Conservation (phyloP, 129 eudicot genomes). For the Scalesia atractyloides region DNA sequence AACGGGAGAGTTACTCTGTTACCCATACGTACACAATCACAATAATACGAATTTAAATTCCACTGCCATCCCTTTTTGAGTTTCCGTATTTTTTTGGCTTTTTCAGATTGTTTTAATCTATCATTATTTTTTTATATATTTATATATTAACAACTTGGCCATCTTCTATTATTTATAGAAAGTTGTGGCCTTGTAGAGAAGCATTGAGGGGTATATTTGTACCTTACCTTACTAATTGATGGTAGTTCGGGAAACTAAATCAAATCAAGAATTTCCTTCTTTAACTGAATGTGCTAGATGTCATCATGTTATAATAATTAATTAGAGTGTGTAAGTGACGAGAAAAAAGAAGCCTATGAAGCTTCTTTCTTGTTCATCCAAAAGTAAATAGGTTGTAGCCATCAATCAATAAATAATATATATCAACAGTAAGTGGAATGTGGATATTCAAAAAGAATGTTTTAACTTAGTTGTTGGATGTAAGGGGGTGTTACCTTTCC, state of each 20-base stretch:
- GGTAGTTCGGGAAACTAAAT: constrained; percentile 29
- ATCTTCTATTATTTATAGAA: neutral
- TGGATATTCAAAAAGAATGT: too few relatives aligned
- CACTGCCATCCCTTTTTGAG: neutral
- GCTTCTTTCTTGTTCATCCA: constrained; percentile 10
- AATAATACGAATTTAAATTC: neutral
- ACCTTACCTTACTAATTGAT: constrained; percentile 11
- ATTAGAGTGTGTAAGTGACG: neutral
- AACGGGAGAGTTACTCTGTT: neutral
- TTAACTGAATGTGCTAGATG: constrained; percentile 19
- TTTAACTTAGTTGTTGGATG: too few relatives aligned
- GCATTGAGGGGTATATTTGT: constrained; percentile 8
- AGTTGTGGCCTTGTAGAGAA: neutral
- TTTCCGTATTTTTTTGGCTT: neutral
- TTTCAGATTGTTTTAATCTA: neutral
- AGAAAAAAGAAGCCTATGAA: constrained; percentile 3
- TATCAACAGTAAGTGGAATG: too few relatives aligned
- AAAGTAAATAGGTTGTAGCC: constrained; percentile 9
- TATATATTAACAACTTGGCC: neutral
- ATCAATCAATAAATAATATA: neutral
- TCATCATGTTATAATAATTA: constrained; percentile 30
- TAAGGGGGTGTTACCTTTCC: too few relatives aligned
- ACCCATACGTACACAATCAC: neutral
- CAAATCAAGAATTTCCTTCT: constrained; percentile 18
- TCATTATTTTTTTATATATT: neutral